These are phyloP conservation scores for Paradendryphiella salina DNA, from an alignment of 2,329 filamentous ascomycete genomes.

Conservation along the genomic window DNA sequence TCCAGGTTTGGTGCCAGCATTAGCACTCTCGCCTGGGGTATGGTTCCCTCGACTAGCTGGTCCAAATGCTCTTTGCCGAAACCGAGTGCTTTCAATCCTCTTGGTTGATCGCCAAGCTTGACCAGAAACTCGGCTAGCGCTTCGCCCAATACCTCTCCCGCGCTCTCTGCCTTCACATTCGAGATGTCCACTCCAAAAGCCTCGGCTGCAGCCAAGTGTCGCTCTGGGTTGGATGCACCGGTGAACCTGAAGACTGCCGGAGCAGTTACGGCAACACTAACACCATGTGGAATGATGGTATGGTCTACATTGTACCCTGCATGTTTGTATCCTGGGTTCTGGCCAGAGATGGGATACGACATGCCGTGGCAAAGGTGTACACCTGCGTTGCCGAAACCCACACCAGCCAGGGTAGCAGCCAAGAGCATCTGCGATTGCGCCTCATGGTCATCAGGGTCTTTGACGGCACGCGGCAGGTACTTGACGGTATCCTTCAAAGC, in stretches of 20 bases:
- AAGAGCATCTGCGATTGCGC: slow-evolving; percentile 96
- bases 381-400: slow-evolving; percentile 96
- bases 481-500: slow-evolving; percentile 83
- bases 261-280: slow-evolving; percentile 90
- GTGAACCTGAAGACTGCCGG: slow-evolving; percentile 96
- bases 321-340: slow-evolving; percentile 90
- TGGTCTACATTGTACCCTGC: slow-evolving; percentile 76
- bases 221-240: slow-evolving; percentile 84
- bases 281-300: slow-evolving; percentile 91
- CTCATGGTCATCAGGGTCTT: slow-evolving; percentile 86
- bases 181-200: slow-evolving; percentile 87
- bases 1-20: slow-evolving; percentile 84
- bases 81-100: slow-evolving; percentile 79
- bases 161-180: slow-evolving; percentile 84
- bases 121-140: slow-evolving; percentile 80
- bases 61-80: slow-evolving; percentile 78
- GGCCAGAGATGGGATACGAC: slow-evolving; percentile 95
- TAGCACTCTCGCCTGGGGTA: slow-evolving; percentile 87
- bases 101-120: slow-evolving; percentile 85
- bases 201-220: slow-evolving; percentile 87
- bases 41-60: slow-evolving; percentile 85
- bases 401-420: slow-evolving; percentile 88
- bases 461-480: slow-evolving; percentile 86
- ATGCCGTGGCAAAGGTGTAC: slow-evolving; percentile 91
- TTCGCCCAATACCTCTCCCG: slow-evolving; percentile 84